A percentile compares a stretch with the other conserved stretches of the same genome.
Conservation (phyloP, 257 asterid species). For the Nicotiana sylvestris region DNA sequence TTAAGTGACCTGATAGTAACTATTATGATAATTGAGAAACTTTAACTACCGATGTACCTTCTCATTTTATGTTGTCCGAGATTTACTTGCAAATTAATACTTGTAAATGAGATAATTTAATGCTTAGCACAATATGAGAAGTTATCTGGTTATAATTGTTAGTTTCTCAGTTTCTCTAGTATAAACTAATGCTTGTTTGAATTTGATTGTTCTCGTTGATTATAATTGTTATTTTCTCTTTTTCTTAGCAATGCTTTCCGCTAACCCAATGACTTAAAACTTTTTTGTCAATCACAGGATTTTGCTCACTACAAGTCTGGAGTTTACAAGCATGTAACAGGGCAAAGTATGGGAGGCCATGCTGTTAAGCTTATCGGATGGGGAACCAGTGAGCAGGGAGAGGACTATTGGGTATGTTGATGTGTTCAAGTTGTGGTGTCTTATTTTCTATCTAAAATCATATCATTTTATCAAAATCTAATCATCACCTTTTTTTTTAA, state of each 20-base stretch:
- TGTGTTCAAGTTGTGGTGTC: background rate
- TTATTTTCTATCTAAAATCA: background rate
- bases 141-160: background rate
- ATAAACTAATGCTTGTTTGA: too few species aligned
- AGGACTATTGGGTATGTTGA: slow-evolving; percentile 80
- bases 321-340: slow-evolving; percentile 75
- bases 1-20: too few species aligned
- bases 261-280: background rate
- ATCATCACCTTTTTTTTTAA: background rate
- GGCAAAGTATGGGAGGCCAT: slow-evolving; percentile 80
- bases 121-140: too few species aligned
- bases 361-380: slow-evolving; percentile 95
- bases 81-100: background rate
- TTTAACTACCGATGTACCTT: background rate
- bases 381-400: slow-evolving; percentile 81
- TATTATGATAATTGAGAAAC: background rate
- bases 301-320: slow-evolving; percentile 91
- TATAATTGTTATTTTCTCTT: background rate
- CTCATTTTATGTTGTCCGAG: background rate
- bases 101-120: too few species aligned
- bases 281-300: slow-evolving; percentile 44
- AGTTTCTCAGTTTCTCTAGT: background rate
- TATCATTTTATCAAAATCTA: slow-evolving; percentile 1
- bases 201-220: background rate
- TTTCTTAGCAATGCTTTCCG: background rate